Conservation (phyloP, 148 eudicot species). For the Tetragonia tetragonoides region DNA sequence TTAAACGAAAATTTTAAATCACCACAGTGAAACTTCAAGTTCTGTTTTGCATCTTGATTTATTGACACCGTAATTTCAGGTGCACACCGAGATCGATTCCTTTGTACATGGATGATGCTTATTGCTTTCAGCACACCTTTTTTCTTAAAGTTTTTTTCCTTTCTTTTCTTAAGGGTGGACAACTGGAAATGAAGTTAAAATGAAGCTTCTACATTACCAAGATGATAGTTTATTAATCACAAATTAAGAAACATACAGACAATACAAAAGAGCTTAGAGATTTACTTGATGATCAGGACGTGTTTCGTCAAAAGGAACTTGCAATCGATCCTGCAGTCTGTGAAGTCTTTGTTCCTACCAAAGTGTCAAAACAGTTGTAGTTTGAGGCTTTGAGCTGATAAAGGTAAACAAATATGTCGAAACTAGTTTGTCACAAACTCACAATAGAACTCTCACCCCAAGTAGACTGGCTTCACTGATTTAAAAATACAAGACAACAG, state of each 20-base stretch:
- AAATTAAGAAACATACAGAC: background rate
- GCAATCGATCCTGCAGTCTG: slow-evolving; percentile 49
- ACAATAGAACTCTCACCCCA: background rate
- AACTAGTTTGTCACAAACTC: too few relatives aligned
- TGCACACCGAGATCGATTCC: too few relatives aligned
- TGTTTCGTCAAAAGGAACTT: slow-evolving; percentile 65
- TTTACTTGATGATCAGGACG: slow-evolving; percentile 76
- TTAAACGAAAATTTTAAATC: too few relatives aligned
- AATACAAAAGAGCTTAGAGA: background rate
- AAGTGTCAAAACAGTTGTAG: background rate
- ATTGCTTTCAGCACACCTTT: background rate
- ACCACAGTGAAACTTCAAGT: too few relatives aligned
- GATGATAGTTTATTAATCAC: background rate
- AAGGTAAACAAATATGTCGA: too few relatives aligned
- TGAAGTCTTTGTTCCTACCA: slow-evolving; percentile 69
- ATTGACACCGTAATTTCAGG: too few relatives aligned
- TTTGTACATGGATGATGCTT: too few relatives aligned
- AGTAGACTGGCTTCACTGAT: background rate
- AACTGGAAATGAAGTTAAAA: background rate
- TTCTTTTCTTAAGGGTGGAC: background rate
- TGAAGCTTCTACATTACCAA: too few relatives aligned
- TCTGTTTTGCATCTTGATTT: too few relatives aligned
- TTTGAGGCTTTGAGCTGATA: too few relatives aligned
- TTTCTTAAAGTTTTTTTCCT: too few relatives aligned
- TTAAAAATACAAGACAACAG: background rate